Evolutionary conservation across 805 yeast genomes (phyloP).

Genomic region (Wickerhamomyces subpelliculosus): DNA sequence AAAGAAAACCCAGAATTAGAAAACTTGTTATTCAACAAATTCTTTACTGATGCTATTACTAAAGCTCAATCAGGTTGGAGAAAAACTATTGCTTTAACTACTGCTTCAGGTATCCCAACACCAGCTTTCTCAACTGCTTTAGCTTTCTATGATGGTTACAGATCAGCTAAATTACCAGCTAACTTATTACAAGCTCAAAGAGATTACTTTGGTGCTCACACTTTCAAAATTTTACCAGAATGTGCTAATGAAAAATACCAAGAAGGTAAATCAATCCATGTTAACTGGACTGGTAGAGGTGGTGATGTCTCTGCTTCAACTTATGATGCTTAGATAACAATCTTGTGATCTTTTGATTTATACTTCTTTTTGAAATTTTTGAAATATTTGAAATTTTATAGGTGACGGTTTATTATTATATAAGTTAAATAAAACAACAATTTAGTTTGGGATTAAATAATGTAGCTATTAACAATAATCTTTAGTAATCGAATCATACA

Average conservation of each 20-base stretch:
- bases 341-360: not conserved
- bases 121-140: constrained; percentile 98
- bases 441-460: too few relatives aligned
- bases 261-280: constrained; percentile 77
- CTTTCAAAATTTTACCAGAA: constrained; percentile 93
- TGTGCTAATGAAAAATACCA: constrained; percentile 69
- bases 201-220: constrained; percentile 99
- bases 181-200: constrained; percentile 99
- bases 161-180: constrained; percentile 93
- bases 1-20: constrained; percentile 89
- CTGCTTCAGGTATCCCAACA: constrained; percentile 86
- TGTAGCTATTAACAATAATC: too few relatives aligned
- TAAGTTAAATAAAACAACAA: too few relatives aligned
- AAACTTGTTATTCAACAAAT: constrained; percentile 91
- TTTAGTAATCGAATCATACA: too few relatives aligned
- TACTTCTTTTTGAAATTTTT: not conserved
- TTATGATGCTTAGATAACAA: constrained; percentile 64
- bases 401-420: too few relatives aligned
- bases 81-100: constrained; percentile 70
- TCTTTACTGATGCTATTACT: constrained; percentile 85
- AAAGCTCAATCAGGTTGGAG: constrained; percentile 98
- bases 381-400: too few relatives aligned
- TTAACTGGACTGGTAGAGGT: constrained; percentile 99
- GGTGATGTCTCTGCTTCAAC: constrained; percentile 96
- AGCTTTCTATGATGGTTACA: constrained; percentile 97